These are phyloP conservation scores for Aspergillus cejpii DNA, from an alignment of 2,329 filamentous ascomycete genomes.

Conservation along the genomic window DNA sequence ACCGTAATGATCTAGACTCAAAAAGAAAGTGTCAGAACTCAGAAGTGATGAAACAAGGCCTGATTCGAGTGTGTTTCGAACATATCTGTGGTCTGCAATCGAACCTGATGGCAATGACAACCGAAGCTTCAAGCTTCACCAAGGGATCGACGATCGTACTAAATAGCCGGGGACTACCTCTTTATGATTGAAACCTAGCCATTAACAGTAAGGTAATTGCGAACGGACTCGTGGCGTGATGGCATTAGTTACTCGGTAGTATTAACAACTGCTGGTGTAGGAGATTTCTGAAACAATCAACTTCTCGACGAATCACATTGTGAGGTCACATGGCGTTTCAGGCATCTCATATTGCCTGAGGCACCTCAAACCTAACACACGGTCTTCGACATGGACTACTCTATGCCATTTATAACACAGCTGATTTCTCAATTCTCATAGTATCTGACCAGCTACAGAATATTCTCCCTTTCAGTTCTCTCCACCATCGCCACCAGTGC, in stretches of 20 bases:
- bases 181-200: too few species aligned
- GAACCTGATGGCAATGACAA: not conserved
- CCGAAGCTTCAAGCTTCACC: too few species aligned
- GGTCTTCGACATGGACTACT: too few species aligned
- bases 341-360: not conserved
- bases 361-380: not conserved
- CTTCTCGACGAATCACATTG: not conserved
- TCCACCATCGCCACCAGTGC: constrained; percentile 33
- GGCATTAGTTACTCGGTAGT: too few species aligned
- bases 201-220: too few species aligned
- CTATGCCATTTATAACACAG: too few species aligned
- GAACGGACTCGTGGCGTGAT: too few species aligned
- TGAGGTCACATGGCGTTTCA: not conserved
- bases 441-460: constrained; percentile 10
- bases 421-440: too few species aligned
- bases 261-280: too few species aligned
- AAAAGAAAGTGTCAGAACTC: not conserved
- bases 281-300: too few species aligned
- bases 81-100: constrained; percentile 7
- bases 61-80: not conserved
- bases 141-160: too few species aligned
- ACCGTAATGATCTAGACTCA: not conserved
- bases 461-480: constrained; percentile 26
- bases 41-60: not conserved
- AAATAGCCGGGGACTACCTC: too few species aligned